phyloP scores from a whole-genome alignment of 306 rosid species.

The Dalbergia oliveri region DNA sequence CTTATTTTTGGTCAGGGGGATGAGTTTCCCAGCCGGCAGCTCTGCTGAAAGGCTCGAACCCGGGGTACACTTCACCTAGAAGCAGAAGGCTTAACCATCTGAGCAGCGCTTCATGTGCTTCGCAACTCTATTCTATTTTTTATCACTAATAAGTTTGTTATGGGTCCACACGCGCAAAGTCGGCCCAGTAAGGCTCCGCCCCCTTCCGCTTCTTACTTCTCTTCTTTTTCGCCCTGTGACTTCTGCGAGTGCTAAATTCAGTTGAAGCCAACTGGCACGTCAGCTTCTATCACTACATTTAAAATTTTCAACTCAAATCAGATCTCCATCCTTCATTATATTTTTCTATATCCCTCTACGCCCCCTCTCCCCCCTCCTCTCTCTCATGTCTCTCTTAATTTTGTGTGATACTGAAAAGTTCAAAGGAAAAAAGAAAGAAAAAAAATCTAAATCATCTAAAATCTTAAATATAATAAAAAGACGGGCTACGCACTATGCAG shows the following conservation, averaged over 20 bases:
- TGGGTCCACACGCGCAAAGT: background rate
- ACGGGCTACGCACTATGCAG: background rate
- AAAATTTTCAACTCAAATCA: background rate
- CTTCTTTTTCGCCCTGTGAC: slow-evolving; percentile 1
- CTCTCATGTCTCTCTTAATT: background rate
- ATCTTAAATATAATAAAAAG: background rate
- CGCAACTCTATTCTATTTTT: too few species aligned
- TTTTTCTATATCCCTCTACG: too few species aligned
- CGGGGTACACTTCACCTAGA: too few species aligned
- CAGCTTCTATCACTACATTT: background rate
- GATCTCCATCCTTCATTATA: background rate
- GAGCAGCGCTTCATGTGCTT: too few species aligned
- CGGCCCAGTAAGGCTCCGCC: background rate
- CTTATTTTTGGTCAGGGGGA: too few species aligned
- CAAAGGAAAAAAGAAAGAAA: background rate
- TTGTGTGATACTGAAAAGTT: background rate
- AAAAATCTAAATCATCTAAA: background rate
- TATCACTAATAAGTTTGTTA: background rate
- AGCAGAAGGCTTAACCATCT: too few species aligned
- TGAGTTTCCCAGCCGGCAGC: too few species aligned
- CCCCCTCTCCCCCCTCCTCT: background rate
- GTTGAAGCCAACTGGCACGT: slow-evolving; percentile 5
- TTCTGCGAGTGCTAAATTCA: background rate
- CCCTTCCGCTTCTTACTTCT: background rate
- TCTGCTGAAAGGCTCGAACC: too few species aligned